Conservation (phyloP, 2,329 filamentous ascomycete genomes). For the Beauveria australis region DNA sequence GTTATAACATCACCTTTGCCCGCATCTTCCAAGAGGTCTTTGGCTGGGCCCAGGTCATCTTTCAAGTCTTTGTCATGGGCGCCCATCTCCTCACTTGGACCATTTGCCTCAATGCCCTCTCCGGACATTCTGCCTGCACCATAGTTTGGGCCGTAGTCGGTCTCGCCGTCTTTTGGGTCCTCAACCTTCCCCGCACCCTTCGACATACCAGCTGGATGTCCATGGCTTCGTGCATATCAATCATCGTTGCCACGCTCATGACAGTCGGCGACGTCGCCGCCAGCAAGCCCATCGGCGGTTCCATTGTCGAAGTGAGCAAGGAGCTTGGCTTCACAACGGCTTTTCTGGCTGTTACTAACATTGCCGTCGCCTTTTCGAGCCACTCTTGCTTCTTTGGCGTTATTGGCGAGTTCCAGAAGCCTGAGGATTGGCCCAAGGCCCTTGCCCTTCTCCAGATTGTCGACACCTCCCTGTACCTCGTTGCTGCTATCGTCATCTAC, state of each 20-base stretch:
- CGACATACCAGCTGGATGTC: conserved; percentile 55
- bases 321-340: conserved; percentile 41
- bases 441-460: conserved; percentile 48
- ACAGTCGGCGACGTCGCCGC: conserved; percentile 56
- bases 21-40: conserved; percentile 50
- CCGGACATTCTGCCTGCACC: conserved; percentile 51
- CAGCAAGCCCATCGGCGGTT: conserved; percentile 28
- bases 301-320: conserved; percentile 23
- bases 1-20: conserved; percentile 37
- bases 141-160: conserved; percentile 57
- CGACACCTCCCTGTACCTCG: conserved; percentile 54
- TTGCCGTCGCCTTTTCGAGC: conserved; percentile 56
- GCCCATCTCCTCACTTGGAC: conserved; percentile 62
- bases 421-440: conserved; percentile 49
- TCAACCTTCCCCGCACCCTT: conserved; percentile 54
- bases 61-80: conserved; percentile 61
- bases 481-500: conserved; percentile 60
- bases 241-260: conserved; percentile 53
- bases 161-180: conserved; percentile 47
- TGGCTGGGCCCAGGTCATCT: conserved; percentile 49
- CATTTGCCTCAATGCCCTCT: conserved; percentile 58
- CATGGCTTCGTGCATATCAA: conserved; percentile 53
- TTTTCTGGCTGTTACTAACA: conserved; percentile 53
- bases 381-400: conserved; percentile 63
- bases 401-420: conserved; percentile 55